These are phyloP conservation scores for Spatholobus suberectus DNA, from an alignment of 306 rosid species.

Conservation along the genomic window DNA sequence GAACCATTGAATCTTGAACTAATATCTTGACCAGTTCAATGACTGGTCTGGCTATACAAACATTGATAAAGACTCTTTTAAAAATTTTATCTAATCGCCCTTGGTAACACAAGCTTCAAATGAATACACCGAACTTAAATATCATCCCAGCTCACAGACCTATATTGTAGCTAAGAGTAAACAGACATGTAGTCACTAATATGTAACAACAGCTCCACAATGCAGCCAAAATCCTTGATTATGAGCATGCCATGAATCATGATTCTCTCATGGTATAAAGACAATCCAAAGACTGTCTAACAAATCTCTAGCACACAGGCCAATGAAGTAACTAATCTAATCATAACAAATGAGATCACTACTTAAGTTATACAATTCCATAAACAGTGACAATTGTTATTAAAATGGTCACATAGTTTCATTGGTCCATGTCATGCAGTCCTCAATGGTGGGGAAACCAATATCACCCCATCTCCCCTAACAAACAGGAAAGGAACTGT, in stretches of 20 bases:
- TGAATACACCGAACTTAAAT: background rate
- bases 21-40: too few relatives aligned
- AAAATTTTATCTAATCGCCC: background rate
- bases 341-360: constrained; percentile 34
- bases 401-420: constrained; percentile 32
- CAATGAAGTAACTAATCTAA: constrained; percentile 37
- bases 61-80: too few relatives aligned
- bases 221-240: constrained; percentile 36
- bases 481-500: constrained; percentile 95
- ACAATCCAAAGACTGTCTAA: constrained; percentile 2
- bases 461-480: constrained; percentile 98
- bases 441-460: constrained; percentile 97
- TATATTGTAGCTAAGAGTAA: background rate
- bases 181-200: constrained; percentile 26
- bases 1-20: too few relatives aligned
- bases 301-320: constrained; percentile 39
- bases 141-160: background rate
- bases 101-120: background rate
- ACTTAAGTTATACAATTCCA: constrained; percentile 38
- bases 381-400: constrained; percentile 21
- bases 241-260: constrained; percentile 35
- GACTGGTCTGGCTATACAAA: too few relatives aligned
- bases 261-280: constrained; percentile 37
- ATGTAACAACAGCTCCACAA: constrained; percentile 25
- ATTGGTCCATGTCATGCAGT: constrained; percentile 65